phyloP scores from a whole-genome alignment of 2,329 filamentous ascomycete species.

The Penicillium sp. region DNA sequence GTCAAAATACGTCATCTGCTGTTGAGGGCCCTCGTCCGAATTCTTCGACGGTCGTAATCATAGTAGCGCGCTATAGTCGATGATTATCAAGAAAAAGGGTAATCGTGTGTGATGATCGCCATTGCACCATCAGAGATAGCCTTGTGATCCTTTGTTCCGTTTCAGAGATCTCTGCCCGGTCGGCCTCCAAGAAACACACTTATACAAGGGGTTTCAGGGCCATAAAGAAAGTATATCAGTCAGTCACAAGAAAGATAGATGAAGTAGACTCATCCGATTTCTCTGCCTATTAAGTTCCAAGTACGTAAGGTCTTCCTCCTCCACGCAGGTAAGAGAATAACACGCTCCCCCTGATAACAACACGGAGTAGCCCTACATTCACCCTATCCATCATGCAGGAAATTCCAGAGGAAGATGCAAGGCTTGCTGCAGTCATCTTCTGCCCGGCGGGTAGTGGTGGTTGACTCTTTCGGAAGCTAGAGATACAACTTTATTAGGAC shows the following conservation, averaged over 20 bases:
- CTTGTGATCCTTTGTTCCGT: background rate
- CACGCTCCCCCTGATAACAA: background rate
- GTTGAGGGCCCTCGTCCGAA: too few species aligned
- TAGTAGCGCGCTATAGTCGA: background rate
- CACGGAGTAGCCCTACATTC: background rate
- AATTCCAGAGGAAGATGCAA: slow-evolving; percentile 7
- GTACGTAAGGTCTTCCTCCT: background rate
- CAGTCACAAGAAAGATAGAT: background rate
- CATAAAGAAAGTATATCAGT: background rate
- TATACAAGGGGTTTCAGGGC: background rate
- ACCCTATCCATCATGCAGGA: background rate
- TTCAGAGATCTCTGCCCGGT: background rate
- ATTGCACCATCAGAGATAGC: background rate
- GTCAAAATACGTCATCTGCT: background rate
- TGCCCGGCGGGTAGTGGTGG: background rate
- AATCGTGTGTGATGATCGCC: background rate
- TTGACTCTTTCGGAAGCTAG: background rate
- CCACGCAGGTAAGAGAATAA: background rate
- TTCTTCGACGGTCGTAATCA: background rate
- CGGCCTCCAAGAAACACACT: background rate
- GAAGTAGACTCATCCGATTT: background rate
- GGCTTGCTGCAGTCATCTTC: background rate
- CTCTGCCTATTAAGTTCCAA: background rate
- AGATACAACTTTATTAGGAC: background rate
- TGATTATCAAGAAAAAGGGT: background rate